A percentile compares a stretch with the other conserved stretches of the same genome.
phyloP scores from a whole-genome alignment of 177 flowering plant species.

The Telopea speciosissima region DNA sequence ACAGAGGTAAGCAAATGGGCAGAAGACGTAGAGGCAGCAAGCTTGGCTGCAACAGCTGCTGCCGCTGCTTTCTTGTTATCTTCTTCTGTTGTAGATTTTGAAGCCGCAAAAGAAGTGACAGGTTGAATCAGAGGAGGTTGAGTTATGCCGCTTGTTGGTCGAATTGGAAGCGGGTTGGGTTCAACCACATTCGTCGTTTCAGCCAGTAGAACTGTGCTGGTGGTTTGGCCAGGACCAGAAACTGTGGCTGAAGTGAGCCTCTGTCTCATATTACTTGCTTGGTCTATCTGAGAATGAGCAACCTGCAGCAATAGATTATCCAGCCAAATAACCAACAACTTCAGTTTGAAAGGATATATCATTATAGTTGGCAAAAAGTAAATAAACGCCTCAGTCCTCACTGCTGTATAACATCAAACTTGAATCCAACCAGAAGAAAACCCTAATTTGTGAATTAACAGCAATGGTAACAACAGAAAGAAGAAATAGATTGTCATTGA shows the following conservation, averaged over 20 bases:
- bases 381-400: not conserved
- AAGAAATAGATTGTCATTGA: too few species aligned
- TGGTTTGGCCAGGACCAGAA: constrained; percentile 9
- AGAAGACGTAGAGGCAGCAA: constrained; percentile 81
- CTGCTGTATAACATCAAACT: not conserved
- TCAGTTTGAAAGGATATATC: not conserved
- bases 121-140: constrained; percentile 34
- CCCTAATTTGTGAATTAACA: not conserved
- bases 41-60: constrained; percentile 86
- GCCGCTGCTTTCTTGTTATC: constrained; percentile 59
- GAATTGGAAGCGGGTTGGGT: constrained; percentile 24
- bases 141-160: constrained; percentile 21
- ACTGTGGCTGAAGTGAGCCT: constrained; percentile 25
- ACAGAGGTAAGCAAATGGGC: constrained; percentile 81
- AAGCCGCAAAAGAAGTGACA: constrained; percentile 32
- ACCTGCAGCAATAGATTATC: constrained; percentile 36
- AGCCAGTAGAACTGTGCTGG: constrained; percentile 9
- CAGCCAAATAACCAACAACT: constrained; percentile 1
- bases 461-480: not conserved
- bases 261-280: constrained; percentile 32
- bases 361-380: not conserved
- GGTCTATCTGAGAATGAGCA: constrained; percentile 48
- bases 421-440: not conserved
- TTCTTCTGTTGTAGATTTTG: constrained; percentile 43
- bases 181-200: constrained; percentile 27